Evolutionary conservation across 2,329 filamentous ascomycete genomes (phyloP).

Genomic region (Monosporascus sp.): DNA sequence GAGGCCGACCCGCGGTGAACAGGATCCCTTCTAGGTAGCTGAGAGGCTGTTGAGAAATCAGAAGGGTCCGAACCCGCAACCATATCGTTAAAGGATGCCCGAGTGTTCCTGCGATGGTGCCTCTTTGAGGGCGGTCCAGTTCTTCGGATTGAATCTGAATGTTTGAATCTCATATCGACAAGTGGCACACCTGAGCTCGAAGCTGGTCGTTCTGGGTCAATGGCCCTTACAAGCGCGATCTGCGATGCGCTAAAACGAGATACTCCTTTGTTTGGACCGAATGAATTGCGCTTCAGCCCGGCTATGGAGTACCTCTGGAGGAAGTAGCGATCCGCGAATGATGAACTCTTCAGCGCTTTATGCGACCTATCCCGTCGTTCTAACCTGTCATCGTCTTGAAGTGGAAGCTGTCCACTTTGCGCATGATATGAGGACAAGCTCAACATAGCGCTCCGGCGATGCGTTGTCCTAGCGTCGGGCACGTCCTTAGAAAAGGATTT

Average conservation of each 20-base stretch:
- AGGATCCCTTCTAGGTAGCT: slow-evolving; percentile 8
- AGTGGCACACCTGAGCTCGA: slow-evolving; percentile 23
- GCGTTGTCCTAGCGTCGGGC: slow-evolving; percentile 15
- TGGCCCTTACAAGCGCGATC: slow-evolving; percentile 6
- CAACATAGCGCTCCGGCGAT: slow-evolving; percentile 18
- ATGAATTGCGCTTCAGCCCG: slow-evolving; percentile 21
- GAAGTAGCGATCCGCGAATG: slow-evolving; percentile 17
- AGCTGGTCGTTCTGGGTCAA: slow-evolving; percentile 15
- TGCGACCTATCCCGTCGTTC: slow-evolving; percentile 9
- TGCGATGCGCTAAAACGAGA: slow-evolving; percentile 20
- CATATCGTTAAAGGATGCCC: slow-evolving; percentile 1
- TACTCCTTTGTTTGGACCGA: slow-evolving; percentile 21
- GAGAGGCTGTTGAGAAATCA: slow-evolving; percentile 2
- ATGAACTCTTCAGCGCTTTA: slow-evolving; percentile 11
- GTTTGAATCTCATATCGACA: slow-evolving; percentile 13
- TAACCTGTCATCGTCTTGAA: slow-evolving; percentile 17
- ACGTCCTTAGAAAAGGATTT: slow-evolving; percentile 8
- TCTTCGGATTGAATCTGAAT: slow-evolving; percentile 2
- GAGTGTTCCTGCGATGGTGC: not conserved
- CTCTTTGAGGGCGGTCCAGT: slow-evolving; percentile 1
- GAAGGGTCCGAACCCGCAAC: slow-evolving; percentile 2
- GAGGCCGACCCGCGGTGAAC: slow-evolving; percentile 2
- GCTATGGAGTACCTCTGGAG: slow-evolving; percentile 13
- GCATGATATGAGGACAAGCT: slow-evolving; percentile 15
- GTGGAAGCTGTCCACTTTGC: slow-evolving; percentile 11